Base-by-base conservation (phyloP, 1,284 basidiomycete genomes). In the Apiotrichum siamense region DNA sequence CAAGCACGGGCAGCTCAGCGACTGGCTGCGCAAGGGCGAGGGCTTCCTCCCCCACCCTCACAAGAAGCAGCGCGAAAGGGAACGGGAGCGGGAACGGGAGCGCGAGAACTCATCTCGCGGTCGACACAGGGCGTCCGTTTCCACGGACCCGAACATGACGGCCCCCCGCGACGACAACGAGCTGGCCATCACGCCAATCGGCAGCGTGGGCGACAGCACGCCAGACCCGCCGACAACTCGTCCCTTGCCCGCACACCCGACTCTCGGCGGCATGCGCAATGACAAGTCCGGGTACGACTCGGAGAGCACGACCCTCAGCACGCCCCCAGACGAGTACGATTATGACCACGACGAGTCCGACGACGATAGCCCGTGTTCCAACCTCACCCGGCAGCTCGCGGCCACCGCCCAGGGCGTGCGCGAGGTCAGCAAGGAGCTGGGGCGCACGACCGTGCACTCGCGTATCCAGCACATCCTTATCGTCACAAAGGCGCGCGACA, bases 401-500 rank as follows among this genome's bases (percentile, higher is more conserved):
- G 93, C 94, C 76, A 99, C 94, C 15, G 96, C 94, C 15, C 89
- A 94, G 23, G 88, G 91, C 37, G 94, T 98, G 24, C 82, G 94
- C 45, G 96, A 98, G 75, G 94, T 97, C 89, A 94, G 90, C 82
- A 96, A 96, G 75, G 90, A 97, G 75, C 85, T 99, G 91, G 92
- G 92, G 48, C 87, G 93, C 47, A 92, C 93, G 5, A 82, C 90
- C 37, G 90, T 98, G 55, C 85, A 85, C 54, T 87, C 88, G 5
- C 86, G 87, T 64, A 91, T 97, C 54, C 88, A 97, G 70, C 89
- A 83, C 55, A 81, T 99, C 53, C 81, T 99, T 57, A 93, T 98
- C 70, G 88, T 99, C 64, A 99, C 96, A 50, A 98, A 98, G 75
- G 96, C 96, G 27, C 80, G 94, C 49, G 96, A 99, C 77, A 98